These are phyloP conservation scores for Chenopodium quinoa DNA, from an alignment of 148 eudicot genomes.

Conservation along the genomic window DNA sequence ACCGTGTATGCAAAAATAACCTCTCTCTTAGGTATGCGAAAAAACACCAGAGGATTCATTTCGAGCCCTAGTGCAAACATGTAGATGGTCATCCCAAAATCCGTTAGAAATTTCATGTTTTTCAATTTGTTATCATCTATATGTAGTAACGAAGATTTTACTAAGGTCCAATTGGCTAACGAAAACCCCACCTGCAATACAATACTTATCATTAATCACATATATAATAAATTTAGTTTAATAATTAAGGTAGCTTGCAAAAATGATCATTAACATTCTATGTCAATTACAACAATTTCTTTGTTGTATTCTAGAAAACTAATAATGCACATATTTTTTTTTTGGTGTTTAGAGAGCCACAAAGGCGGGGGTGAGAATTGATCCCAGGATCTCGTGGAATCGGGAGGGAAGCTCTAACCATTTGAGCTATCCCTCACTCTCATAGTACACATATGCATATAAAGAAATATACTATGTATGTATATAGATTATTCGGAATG, in stretches of 20 bases:
- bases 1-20: conserved; percentile 59
- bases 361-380: no score
- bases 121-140: conserved; percentile 19
- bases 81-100: conserved; percentile 76
- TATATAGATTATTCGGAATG: not conserved
- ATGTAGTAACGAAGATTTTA: conserved; percentile 14
- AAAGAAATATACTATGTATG: not conserved
- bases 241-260: no score
- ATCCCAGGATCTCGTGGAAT: no score
- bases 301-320: no score
- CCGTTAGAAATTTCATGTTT: conserved; percentile 57
- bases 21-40: conserved; percentile 54
- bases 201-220: not conserved
- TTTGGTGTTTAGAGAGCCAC: no score
- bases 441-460: no score
- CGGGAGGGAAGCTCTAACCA: no score
- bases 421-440: no score
- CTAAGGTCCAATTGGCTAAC: conserved; percentile 38
- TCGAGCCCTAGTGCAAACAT: conserved; percentile 86
- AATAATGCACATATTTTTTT: no score
- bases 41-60: conserved; percentile 52
- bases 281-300: no score
- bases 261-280: no score
- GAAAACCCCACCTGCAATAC: conserved; percentile 72
- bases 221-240: no score